phyloP scores from a whole-genome alignment of 2,329 filamentous ascomycete species.

The Fusarium xylarioides region DNA sequence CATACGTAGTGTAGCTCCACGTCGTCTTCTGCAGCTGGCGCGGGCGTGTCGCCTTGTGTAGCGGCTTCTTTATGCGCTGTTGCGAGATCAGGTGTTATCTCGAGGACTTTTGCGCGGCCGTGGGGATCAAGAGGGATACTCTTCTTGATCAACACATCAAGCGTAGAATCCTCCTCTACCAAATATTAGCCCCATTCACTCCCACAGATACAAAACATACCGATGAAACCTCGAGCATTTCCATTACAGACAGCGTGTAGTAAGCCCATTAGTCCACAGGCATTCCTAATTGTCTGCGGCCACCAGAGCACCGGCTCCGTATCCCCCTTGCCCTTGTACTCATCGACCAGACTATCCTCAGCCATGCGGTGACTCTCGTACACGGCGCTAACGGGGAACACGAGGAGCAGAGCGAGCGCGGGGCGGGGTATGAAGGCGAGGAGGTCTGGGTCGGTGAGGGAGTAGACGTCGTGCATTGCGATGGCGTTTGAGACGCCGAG shows the following conservation, averaged over 20 bases:
- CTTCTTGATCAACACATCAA: constrained; percentile 71
- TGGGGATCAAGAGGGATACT: constrained; percentile 75
- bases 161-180: constrained; percentile 60
- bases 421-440: constrained; percentile 89
- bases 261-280: constrained; percentile 89
- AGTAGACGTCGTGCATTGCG: constrained; percentile 90
- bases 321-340: constrained; percentile 74
- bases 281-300: constrained; percentile 92
- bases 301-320: constrained; percentile 89
- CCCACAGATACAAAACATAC: constrained; percentile 44
- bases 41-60: constrained; percentile 77
- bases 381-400: constrained; percentile 83
- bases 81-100: constrained; percentile 79
- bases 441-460: constrained; percentile 84
- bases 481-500: constrained; percentile 84
- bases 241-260: constrained; percentile 87
- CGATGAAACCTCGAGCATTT: constrained; percentile 69
- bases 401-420: constrained; percentile 86
- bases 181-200: background rate
- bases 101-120: constrained; percentile 77
- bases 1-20: constrained; percentile 97
- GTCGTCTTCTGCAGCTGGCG: constrained; percentile 79
- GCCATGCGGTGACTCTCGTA: constrained; percentile 80
- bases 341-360: constrained; percentile 72
- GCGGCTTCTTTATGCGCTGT: constrained; percentile 82